Base-by-base conservation (phyloP, 2,329 filamentous ascomycete genomes). In the Lachnellula hyalina region DNA sequence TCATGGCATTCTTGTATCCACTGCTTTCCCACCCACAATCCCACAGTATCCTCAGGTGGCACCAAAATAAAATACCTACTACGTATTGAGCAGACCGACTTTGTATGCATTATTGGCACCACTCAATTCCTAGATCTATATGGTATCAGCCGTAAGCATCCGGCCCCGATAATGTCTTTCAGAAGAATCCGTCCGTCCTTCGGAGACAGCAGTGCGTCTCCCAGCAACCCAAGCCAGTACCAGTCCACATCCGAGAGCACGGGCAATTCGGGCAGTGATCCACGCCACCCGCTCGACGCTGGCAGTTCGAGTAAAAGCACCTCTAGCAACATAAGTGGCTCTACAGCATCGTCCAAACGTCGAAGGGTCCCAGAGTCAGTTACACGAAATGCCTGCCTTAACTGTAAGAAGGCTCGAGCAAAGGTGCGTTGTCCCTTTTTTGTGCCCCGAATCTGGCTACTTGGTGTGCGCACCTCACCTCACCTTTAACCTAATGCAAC, bases 391-490 rank as follows among this genome's bases (percentile, higher is more conserved):
- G 69, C 69, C n/a, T 71, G 69, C 53, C 54, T 64, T 14, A 68
- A 65, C 32, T 71, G 69, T 55, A 71, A 70, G 53, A 70, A 69
- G 48, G 68, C 68, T 17, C 63, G 68, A 55, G 63, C 68, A 25
- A 71, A 71, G 63, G 70, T 71, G 54, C 53, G 63, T 60, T 3
- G n/a, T 55, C 41, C 23, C 51, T 25, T 23, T 46, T 38, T 11
- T n/a, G 23, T 49, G 15, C 32, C 49, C 12, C 32, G 25, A 45
- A 36, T 41, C 38, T 51, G 25, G 35, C 47, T 32, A 19, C 17
- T 40, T 25, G 48, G 17, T 47, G 44, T 28, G 46, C 34, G 19
- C 35, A 34, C n/a, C 40, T n/a, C 19, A 23, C 40, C 25, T 28
- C 45, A 15, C 19, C 36, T 14, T 23, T 23, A 17, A n/a, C 25